phyloP scores from a whole-genome alignment of 768 basidiomycete species.

The Macrolepiota dolichaula region DNA sequence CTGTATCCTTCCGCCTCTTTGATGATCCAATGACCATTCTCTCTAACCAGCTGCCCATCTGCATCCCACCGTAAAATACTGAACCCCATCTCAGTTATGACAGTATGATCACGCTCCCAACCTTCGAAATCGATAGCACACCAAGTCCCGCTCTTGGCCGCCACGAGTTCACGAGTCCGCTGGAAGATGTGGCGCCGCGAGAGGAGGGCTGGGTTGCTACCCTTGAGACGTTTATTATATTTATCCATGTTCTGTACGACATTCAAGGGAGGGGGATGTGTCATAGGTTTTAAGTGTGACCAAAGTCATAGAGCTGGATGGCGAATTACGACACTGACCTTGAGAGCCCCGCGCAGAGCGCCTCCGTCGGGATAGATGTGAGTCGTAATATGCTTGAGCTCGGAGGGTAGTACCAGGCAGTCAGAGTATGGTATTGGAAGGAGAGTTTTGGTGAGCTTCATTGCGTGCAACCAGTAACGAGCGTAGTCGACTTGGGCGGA shows the following conservation, averaged over 20 bases:
- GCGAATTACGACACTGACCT: constrained; percentile 35
- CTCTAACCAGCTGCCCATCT: constrained; percentile 41
- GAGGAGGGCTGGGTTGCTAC: constrained; percentile 50
- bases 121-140: constrained; percentile 79
- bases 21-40: constrained; percentile 60
- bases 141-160: constrained; percentile 65
- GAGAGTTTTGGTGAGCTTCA: constrained; percentile 57
- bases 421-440: constrained; percentile 78
- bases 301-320: neutral
- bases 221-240: constrained; percentile 75
- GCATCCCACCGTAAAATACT: constrained; percentile 53
- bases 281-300: neutral
- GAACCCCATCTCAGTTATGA: constrained; percentile 86
- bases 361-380: constrained; percentile 52
- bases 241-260: constrained; percentile 65
- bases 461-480: constrained; percentile 78
- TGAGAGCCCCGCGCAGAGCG: constrained; percentile 56
- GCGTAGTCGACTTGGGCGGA: constrained; percentile 84
- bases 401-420: constrained; percentile 60
- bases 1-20: constrained; percentile 53
- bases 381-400: constrained; percentile 56
- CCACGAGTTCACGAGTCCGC: constrained; percentile 61
- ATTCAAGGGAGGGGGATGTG: neutral
- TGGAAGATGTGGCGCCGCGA: constrained; percentile 66
- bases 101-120: constrained; percentile 73